phyloP scores from a whole-genome alignment of 305 asterid species.

The Lippia alba region DNA sequence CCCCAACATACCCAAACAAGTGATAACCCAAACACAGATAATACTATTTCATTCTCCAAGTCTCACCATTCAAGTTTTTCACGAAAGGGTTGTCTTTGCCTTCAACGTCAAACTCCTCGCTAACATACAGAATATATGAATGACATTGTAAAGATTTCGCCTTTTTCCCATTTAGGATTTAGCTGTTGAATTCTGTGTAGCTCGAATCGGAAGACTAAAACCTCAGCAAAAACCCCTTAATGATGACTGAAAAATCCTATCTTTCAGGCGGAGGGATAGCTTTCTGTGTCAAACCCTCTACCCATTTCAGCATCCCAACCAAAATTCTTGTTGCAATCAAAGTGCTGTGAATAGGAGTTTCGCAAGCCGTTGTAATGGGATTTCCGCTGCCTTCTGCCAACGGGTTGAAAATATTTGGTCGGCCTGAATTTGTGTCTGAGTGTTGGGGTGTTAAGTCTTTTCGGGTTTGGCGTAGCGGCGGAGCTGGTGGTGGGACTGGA shows the following conservation, averaged over 20 bases:
- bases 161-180: background rate
- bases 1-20: too few relatives aligned
- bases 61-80: constrained; percentile 1
- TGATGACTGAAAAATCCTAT: constrained; percentile 34
- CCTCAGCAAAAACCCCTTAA: constrained; percentile 33
- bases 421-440: constrained; percentile 29
- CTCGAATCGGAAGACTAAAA: constrained; percentile 22
- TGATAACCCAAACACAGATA: background rate
- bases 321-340: constrained; percentile 36
- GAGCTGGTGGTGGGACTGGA: constrained; percentile 54
- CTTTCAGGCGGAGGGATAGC: constrained; percentile 29
- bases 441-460: constrained; percentile 36
- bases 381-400: constrained; percentile 36
- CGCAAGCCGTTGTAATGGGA: constrained; percentile 33
- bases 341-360: constrained; percentile 20
- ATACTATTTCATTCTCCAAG: background rate
- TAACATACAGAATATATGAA: too few relatives aligned
- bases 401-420: constrained; percentile 39
- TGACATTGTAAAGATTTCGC: background rate
- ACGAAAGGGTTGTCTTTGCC: background rate
- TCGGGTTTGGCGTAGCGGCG: constrained; percentile 56
- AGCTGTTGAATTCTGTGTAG: background rate
- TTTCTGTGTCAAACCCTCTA: constrained; percentile 31
- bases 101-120: too few relatives aligned
- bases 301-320: constrained; percentile 34